Percentiles rank a stretch among this genome's conserved stretches.
These are phyloP conservation scores for Ustilago sp. DNA, from an alignment of 1,284 basidiomycete genomes.

Conservation along the genomic window DNA sequence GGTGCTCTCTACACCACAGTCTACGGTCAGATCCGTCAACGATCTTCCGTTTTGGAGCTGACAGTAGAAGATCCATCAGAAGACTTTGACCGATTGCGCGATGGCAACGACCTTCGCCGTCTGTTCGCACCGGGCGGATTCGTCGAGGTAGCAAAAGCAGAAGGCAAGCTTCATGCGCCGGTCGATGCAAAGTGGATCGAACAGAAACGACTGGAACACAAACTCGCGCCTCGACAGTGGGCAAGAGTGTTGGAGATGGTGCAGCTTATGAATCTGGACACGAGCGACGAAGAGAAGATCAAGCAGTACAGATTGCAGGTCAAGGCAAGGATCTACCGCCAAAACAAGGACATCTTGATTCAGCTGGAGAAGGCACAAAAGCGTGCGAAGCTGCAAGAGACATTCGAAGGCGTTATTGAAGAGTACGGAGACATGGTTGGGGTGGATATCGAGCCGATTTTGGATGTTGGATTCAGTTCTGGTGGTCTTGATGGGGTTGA, in stretches of 20 bases:
- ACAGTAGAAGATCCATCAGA: constrained; percentile 98
- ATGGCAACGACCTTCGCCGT: constrained; percentile 88
- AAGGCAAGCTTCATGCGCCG: constrained; percentile 79
- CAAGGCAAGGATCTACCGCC: constrained; percentile 88
- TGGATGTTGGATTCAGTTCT: constrained; percentile 32
- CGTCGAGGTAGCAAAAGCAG: constrained; percentile 67
- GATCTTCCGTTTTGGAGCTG: constrained; percentile 82
- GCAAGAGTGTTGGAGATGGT: constrained; percentile 92
- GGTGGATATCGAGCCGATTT: constrained; percentile 58
- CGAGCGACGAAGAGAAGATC: constrained; percentile 74
- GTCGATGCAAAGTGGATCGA: constrained; percentile 83
- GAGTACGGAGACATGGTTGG: constrained; percentile 85
- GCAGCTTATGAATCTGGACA: constrained; percentile 79
- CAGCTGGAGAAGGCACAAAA: constrained; percentile 87
- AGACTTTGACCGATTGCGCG: constrained; percentile 92
- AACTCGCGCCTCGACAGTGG: constrained; percentile 96
- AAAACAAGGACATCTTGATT: constrained; percentile 90
- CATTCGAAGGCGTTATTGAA: constrained; percentile 85
- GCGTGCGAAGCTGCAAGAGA: constrained; percentile 89
- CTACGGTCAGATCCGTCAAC: constrained; percentile 80
- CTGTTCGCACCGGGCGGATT: constrained; percentile 79
- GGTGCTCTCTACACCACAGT: constrained; percentile 83
- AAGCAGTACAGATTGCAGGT: constrained; percentile 78
- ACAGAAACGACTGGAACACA: constrained; percentile 81
- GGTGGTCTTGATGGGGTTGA: constrained; percentile 16